Percentiles rank a stretch among this genome's conserved stretches.
Conservation (phyloP, 1,284 basidiomycete species). For the Stygiomarasmius scandens region DNA sequence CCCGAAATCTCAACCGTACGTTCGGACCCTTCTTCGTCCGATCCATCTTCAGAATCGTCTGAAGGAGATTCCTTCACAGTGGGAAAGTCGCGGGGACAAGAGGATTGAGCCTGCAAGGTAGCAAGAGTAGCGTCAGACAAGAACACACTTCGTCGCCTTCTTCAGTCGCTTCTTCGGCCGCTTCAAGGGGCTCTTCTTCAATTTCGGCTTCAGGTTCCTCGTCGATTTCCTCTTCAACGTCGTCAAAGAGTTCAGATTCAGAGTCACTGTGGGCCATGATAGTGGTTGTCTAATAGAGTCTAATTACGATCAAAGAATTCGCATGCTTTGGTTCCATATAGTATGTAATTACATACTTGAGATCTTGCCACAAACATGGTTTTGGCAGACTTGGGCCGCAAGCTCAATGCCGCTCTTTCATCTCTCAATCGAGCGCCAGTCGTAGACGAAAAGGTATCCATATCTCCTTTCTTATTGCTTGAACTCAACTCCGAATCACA, state of each 20-base stretch:
- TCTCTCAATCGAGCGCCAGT: constrained; percentile 86
- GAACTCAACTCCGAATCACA: constrained; percentile 32
- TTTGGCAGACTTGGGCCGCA: constrained; percentile 92
- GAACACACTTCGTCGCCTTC: constrained; percentile 62
- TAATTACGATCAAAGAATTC: no score
- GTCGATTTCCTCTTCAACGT: constrained; percentile 49
- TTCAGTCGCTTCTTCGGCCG: constrained; percentile 62
- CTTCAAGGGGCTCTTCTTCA: constrained; percentile 54
- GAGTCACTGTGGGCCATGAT: constrained; percentile 63
- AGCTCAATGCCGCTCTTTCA: constrained; percentile 91
- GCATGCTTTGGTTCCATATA: no score
- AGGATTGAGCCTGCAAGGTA: constrained; percentile 7
- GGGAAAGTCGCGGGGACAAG: constrained; percentile 10
- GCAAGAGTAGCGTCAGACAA: constrained; percentile 13
- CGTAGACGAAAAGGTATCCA: constrained; percentile 83
- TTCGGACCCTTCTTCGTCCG: constrained; percentile 45
- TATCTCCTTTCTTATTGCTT: constrained; percentile 9
- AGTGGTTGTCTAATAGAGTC: not conserved
- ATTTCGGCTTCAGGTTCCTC: constrained; percentile 48
- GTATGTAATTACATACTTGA: not conserved
- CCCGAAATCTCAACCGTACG: constrained; percentile 20
- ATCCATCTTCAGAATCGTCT: constrained; percentile 62
- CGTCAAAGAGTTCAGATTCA: constrained; percentile 61
- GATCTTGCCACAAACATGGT: constrained; percentile 67
- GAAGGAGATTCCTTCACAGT: constrained; percentile 46